phyloP scores from a whole-genome alignment of 805 yeast species.

The Barnettozyma siamensis region DNA sequence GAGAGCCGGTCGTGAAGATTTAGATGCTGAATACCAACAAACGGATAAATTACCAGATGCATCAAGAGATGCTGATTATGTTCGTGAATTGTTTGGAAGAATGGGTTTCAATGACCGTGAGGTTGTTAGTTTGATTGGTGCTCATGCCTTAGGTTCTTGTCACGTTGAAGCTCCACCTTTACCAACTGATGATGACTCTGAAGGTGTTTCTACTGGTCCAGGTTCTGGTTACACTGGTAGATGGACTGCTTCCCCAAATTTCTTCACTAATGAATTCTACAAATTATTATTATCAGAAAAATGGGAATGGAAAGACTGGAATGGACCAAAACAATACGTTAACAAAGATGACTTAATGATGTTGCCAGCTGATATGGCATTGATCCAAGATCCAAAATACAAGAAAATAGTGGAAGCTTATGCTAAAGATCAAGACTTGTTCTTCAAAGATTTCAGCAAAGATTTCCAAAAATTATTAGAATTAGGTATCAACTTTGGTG shows the following conservation, averaged over 20 bases:
- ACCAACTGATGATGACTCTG: conserved; percentile 15
- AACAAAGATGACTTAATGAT: conserved; percentile 69
- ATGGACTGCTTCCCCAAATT: conserved; percentile 80
- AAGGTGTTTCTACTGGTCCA: conserved; percentile 21
- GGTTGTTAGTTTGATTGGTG: conserved; percentile 68
- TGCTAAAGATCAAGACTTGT: conserved; percentile 58
- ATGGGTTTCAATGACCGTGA: conserved; percentile 68
- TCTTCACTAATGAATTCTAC: conserved; percentile 71
- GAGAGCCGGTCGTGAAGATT: conserved; percentile 78
- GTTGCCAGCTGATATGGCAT: conserved; percentile 77
- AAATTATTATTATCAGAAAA: conserved; percentile 48
- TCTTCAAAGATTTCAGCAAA: conserved; percentile 56
- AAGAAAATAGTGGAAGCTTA: conserved; percentile 56
- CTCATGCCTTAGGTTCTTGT: conserved; percentile 74
- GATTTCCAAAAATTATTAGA: conserved; percentile 71
- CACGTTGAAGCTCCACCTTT: conserved; percentile 40
- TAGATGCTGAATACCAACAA: conserved; percentile 44
- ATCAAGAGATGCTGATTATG: conserved; percentile 55
- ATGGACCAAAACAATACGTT: conserved; percentile 57
- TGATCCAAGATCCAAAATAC: conserved; percentile 56
- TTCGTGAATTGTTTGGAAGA: conserved; percentile 55
- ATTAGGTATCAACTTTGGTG: conserved; percentile 61
- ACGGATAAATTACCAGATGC: conserved; percentile 77
- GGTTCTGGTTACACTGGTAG: conserved; percentile 83
- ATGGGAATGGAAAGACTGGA: conserved; percentile 52